Base-by-base conservation (phyloP, 495 filamentous ascomycete genomes). In the Tuber magnatum region DNA sequence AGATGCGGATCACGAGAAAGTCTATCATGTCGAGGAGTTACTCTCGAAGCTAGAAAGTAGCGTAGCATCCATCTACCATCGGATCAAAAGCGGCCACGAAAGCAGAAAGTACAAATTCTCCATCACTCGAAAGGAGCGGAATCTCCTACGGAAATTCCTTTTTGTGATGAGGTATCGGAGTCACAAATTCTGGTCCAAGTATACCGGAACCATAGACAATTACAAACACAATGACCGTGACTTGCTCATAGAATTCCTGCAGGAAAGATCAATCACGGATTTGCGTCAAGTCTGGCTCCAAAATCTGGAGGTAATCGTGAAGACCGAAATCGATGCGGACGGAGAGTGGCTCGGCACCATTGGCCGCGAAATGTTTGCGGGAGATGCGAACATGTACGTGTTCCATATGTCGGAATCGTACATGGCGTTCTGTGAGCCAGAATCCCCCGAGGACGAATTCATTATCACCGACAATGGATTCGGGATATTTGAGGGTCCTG, bases 211-310 rank as follows among this genome's bases (percentile, higher is more conserved):
- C 10, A 68, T 77, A 2, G 84, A 86, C 12, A 76, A 73, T 4
- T 88, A 88, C 75, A 48, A 80, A 10, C 68, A 38, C 18, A 75
- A 85, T 48, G 88, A 89, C 75, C 81, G 79, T 70, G 80, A 83
- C 4, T 5, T 51, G 2, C 35, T 88, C 46, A 72, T 75, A 6
- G 75, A 83, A 18, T 88, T 87, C 80, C 88, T 89, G 86, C 24
- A 73, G 22, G 73, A 84, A 61, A 85, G 84, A 41, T 83, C 82
- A 0, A 85, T 86, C 75, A 80, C 80, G n/a, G 81, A 75, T 32
- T 87, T 88, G 0, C 74, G 84, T 28, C 85, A 88, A 38, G 87
- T 89, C 3, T 89, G 87, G 87, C 84, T 87, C n/a, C 72, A 85
- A 32, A 85, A 84, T 39, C 77, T 89, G n/a, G 83, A 83, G 70